Evolutionary conservation across 2,329 filamentous ascomycete species (phyloP), one percentile per base, ranked within the genome.

Genomic region (Colletotrichum orchidophilum): DNA sequence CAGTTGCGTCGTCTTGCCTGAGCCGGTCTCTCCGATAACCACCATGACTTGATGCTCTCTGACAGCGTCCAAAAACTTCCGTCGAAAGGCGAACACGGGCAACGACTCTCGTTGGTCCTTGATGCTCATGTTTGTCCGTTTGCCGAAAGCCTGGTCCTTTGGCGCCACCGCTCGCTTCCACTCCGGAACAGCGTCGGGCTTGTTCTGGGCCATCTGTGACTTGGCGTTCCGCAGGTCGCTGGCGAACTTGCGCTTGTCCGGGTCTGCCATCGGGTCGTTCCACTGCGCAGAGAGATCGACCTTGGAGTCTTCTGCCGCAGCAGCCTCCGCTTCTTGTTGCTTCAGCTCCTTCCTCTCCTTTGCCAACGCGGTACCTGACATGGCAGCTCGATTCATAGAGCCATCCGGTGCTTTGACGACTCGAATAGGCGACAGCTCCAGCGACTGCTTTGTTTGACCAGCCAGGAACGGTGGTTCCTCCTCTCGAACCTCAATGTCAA

Each of bases 321-420:
- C 93, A 84, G 82, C 94, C 71, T 97, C 93, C 0, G 90, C 91
- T 81, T 99, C 96, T 78, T 97, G 93, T 77, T 97, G 94, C 72
- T 94, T 91, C 75, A 98, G 77, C 71, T 99, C 96, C 79, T 94
- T 92, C 63, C 96, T 88, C 79, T 99, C 96, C 79, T 96, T 97
- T 4, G 96, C 94, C 15, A 99, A 83, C 5, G 91, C 88, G 18
- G 96, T 95, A 54, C 96, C 96, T 9, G 95, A 92, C 93, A 98
- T 97, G 18, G 97, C 97, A 58, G 97, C 94, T 77, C 96, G 90
- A 79, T 99, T 99, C 81, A 99, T 91, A 4, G 96, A 98, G n/a
- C 96, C 96, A 81, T 99, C 96, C 0, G 96, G 97, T 1, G 96
- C 96, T 82, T 98, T 98, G 76, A 99, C 94, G 26, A 99, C 95